phyloP scores from a whole-genome alignment of 192 early-diverging fungal species.

The Coemansia sp. region DNA sequence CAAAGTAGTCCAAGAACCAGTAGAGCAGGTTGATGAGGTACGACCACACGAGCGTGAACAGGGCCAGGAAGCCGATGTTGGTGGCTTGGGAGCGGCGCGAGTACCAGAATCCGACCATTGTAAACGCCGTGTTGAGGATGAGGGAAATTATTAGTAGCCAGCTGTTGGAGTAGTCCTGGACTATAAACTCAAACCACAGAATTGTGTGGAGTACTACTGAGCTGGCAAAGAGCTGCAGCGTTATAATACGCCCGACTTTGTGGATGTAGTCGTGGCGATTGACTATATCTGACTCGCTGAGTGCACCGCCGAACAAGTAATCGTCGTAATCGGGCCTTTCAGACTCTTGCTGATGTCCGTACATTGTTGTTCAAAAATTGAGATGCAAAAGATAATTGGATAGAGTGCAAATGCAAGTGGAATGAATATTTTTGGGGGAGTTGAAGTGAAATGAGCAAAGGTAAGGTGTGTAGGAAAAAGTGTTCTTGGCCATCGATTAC shows the following conservation, averaged over 20 bases:
- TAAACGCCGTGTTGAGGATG: background rate
- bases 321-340: background rate
- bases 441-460: background rate
- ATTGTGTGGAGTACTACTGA: background rate
- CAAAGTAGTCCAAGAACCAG: background rate
- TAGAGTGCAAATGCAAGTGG: background rate
- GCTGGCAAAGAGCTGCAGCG: background rate
- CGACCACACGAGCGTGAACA: background rate
- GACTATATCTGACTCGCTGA: background rate
- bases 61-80: background rate
- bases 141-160: background rate
- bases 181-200: slow-evolving; percentile 1
- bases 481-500: background rate
- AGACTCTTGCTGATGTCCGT: background rate
- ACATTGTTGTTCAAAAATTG: background rate
- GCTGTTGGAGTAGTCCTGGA: background rate
- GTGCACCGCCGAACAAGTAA: background rate
- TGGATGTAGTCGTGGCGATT: background rate
- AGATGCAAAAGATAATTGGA: background rate
- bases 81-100: background rate
- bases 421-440: background rate
- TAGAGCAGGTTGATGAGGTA: background rate
- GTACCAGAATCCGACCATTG: slow-evolving; percentile 1
- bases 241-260: background rate
- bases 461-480: background rate